These are phyloP conservation scores for Perkinsus marinus DNA, from an alignment of 169 alveolate species.

Conservation along the genomic window DNA sequence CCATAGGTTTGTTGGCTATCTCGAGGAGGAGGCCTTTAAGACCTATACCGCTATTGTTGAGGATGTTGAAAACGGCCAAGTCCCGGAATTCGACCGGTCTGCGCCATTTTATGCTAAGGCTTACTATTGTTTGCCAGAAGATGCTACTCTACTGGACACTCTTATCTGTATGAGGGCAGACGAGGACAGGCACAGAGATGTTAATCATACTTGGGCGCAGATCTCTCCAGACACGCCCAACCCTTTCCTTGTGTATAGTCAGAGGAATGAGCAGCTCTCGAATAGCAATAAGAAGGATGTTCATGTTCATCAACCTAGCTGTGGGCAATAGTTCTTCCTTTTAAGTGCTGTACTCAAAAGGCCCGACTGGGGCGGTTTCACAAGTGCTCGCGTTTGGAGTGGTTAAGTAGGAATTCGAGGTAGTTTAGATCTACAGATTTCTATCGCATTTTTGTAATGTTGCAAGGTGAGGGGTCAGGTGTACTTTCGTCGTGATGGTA, in stretches of 20 bases:
- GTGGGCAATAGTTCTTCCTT: no score
- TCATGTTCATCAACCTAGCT: no score
- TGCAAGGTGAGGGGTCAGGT: no score
- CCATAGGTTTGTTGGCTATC: conserved; percentile 41
- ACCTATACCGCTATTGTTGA: conserved; percentile 25
- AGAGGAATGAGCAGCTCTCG: no score
- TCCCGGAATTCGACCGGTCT: not conserved
- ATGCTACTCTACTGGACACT: conserved; percentile 27
- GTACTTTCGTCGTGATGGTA: no score
- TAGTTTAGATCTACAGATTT: no score
- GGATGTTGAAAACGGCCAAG: not conserved
- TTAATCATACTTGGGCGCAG: conserved; percentile 33
- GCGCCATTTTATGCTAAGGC: conserved; percentile 23
- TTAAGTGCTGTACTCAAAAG: no score
- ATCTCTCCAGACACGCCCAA: not conserved
- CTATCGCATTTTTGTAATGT: no score
- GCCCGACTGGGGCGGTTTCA: no score
- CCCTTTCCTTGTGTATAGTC: not conserved
- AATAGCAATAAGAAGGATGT: no score
- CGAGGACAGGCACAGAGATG: conserved; percentile 35
- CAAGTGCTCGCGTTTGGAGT: no score
- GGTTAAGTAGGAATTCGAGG: no score
- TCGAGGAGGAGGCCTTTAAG: conserved; percentile 41
- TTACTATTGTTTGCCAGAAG: conserved; percentile 21
- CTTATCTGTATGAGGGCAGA: conserved; percentile 25